Percentiles rank a stretch among this genome's conserved stretches.
These are phyloP conservation scores for Podaxis rugospora DNA, from an alignment of 768 basidiomycete genomes.

Conservation along the genomic window DNA sequence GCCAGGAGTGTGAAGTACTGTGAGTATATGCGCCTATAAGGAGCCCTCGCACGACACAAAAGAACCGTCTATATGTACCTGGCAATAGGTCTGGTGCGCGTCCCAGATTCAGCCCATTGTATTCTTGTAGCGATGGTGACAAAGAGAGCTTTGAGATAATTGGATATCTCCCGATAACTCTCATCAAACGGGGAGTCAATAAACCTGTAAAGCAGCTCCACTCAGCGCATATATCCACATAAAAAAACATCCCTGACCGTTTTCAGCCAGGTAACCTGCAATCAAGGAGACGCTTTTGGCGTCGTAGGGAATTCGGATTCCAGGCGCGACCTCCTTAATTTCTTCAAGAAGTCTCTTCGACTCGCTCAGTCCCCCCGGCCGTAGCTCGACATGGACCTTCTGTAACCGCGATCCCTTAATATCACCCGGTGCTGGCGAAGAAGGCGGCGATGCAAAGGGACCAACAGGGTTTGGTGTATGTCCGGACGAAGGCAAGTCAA, in stretches of 20 bases:
- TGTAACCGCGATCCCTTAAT: background rate
- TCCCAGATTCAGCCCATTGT: constrained; percentile 45
- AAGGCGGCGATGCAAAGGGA: background rate
- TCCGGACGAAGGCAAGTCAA: constrained; percentile 15
- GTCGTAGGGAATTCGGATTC: constrained; percentile 31
- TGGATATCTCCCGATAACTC: constrained; percentile 36
- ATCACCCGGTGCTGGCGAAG: background rate
- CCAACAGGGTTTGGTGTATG: background rate
- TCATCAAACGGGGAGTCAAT: constrained; percentile 43
- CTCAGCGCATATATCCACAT: constrained; percentile 41
- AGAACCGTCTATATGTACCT: background rate
- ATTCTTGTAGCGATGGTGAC: constrained; percentile 35
- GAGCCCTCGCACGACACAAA: background rate
- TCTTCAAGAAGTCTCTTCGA: constrained; percentile 41
- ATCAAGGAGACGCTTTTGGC: constrained; percentile 34
- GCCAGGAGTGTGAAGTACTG: constrained; percentile 2
- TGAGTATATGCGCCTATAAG: background rate
- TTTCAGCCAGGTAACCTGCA: constrained; percentile 31
- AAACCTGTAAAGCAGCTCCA: constrained; percentile 40
- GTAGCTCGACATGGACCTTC: background rate
- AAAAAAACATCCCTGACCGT: constrained; percentile 41
- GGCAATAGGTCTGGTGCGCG: constrained; percentile 33
- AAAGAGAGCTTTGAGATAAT: constrained; percentile 49
- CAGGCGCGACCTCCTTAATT: constrained; percentile 31
- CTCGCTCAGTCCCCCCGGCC: constrained; percentile 25